Conservation (phyloP, 495 filamentous ascomycete species). For the Immersiella caudata region DNA sequence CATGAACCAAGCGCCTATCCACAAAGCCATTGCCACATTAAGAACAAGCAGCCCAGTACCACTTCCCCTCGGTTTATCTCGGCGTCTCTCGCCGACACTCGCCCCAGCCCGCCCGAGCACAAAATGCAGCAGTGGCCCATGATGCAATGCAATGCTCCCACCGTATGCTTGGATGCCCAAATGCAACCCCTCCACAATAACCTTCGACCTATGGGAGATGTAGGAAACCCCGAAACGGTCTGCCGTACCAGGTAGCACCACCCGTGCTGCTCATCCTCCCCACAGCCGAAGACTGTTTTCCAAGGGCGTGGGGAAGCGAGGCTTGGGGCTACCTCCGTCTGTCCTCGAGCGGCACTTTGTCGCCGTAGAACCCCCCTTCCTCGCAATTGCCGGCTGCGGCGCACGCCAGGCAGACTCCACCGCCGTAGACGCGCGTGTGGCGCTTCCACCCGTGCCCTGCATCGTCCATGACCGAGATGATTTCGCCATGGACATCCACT, state of each 20-base stretch:
- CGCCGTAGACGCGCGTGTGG: slow-evolving; percentile 55
- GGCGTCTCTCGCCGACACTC: not conserved
- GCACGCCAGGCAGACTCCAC: slow-evolving; percentile 53
- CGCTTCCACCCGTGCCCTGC: slow-evolving; percentile 51
- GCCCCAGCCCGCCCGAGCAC: slow-evolving; percentile 1
- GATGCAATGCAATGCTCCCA: slow-evolving; percentile 23
- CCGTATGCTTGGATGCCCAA: slow-evolving; percentile 21
- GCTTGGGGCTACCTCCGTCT: slow-evolving; percentile 37
- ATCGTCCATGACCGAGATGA: slow-evolving; percentile 48
- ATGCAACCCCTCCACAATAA: slow-evolving; percentile 14
- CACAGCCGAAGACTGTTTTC: slow-evolving; percentile 14
- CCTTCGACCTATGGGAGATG: slow-evolving; percentile 18
- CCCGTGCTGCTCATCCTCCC: not conserved
- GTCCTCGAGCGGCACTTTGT: slow-evolving; percentile 51
- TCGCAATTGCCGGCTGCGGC: slow-evolving; percentile 33
- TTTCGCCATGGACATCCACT: slow-evolving; percentile 48
- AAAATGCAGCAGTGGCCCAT: slow-evolving; percentile 17
- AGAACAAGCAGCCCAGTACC: not conserved
- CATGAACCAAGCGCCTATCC: slow-evolving; percentile 10
- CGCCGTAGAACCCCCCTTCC: slow-evolving; percentile 53
- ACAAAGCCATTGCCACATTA: not conserved
- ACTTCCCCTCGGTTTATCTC: not conserved
- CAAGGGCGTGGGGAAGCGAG: not conserved
- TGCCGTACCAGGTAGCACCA: slow-evolving; percentile 7
- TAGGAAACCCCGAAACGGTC: slow-evolving; percentile 15